Evolutionary conservation across 148 eudicot genomes (phyloP), one percentile per base, ranked within the genome.

Genomic region (Limonium bicolor): DNA sequence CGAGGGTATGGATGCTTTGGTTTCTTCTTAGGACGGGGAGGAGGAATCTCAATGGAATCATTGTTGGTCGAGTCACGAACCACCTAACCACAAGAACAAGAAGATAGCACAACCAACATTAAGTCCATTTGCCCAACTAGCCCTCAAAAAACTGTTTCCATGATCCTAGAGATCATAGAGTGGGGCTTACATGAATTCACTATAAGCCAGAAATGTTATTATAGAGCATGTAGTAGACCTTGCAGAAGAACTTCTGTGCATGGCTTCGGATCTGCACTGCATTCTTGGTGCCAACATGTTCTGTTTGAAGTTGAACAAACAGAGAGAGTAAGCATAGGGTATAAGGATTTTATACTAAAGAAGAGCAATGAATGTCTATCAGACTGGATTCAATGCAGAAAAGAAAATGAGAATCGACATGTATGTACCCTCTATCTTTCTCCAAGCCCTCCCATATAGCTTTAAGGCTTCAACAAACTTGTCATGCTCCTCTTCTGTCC

Each of bases 251-350:
- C 34, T 86, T 86, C 34, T 86, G 96, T 8, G 96, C 96, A 58
- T 86, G 96, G 46, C 96, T 86, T 19, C 96, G 73, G 58, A 87
- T 87, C 62, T 87, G 96, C 30, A 87, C 96, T 7, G 96, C 90
- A 52, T 88, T 79, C 71, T 87, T 87, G n/a, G 86, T 68, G 40
- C 85, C 96, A 55, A 87, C 72, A 46, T 87, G 83, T 50, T 82
- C 96, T 87, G 80, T 34, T 60, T 38, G 17, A 44, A 5, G 33
- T n/a, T 13, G 10, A 41, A 46, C 23, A 25, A 19, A 49, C 36
- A 60, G 1, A n/a, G 7, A 54, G 6, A 20, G 4, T 22, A 2
- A 3, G 6, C 4, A 4, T 2, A 21, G 15, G 7, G 5, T 14
- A 20, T 11, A 27, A 7, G 35, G 15, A 21, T 11, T 27, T 3